Conservation (phyloP, 345 rosid species). For the Gossypium raimondii region DNA sequence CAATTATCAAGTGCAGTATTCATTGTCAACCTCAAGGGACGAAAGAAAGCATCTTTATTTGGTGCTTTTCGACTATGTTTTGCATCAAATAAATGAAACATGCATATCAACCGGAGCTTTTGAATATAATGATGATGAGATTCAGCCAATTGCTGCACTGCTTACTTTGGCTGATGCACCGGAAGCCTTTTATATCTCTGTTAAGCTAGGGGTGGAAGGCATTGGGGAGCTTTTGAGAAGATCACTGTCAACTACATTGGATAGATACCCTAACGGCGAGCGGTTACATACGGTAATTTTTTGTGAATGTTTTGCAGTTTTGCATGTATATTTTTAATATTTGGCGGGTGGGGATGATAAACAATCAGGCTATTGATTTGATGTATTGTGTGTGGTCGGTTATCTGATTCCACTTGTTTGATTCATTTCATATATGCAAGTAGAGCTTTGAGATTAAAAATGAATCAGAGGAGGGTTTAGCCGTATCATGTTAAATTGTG, state of each 20-base stretch:
- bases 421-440: slow-evolving; percentile 1
- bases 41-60: slow-evolving; percentile 83
- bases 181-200: slow-evolving; percentile 91
- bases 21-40: slow-evolving; percentile 75
- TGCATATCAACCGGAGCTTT: slow-evolving; percentile 74
- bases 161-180: slow-evolving; percentile 90
- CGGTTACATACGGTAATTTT: slow-evolving; percentile 70
- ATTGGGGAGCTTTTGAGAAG: slow-evolving; percentile 89
- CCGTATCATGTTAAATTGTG: slow-evolving; percentile 8
- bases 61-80: slow-evolving; percentile 82
- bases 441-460: background rate
- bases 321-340: background rate
- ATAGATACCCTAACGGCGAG: slow-evolving; percentile 80
- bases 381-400: background rate
- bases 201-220: slow-evolving; percentile 93
- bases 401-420: background rate
- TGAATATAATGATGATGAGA: slow-evolving; percentile 80
- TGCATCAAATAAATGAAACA: slow-evolving; percentile 82
- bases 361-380: background rate
- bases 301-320: background rate
- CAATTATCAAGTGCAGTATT: slow-evolving; percentile 58
- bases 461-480: background rate
- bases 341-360: background rate
- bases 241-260: slow-evolving; percentile 73
- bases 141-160: slow-evolving; percentile 71